Conservation (phyloP, 352 stramenopile species). For the Aphanomyces astaci region DNA sequence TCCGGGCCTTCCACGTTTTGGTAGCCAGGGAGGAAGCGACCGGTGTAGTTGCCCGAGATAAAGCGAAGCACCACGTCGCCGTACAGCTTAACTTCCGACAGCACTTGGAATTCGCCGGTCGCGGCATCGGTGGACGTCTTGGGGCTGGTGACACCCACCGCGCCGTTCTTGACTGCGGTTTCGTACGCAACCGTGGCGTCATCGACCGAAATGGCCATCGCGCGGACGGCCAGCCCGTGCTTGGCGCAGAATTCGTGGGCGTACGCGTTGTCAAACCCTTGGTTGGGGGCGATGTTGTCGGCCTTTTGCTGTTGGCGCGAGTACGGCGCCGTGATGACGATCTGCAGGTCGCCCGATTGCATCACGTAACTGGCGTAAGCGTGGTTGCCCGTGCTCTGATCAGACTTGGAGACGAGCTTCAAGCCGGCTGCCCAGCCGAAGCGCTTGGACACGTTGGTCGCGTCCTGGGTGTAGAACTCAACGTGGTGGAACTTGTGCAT, state of each 20-base stretch:
- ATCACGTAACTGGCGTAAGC: slow-evolving; percentile 79
- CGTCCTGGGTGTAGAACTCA: slow-evolving; percentile 77
- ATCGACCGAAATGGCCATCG: slow-evolving; percentile 74
- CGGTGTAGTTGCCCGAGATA: slow-evolving; percentile 67
- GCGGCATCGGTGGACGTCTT: slow-evolving; percentile 47
- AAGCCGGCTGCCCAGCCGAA: slow-evolving; percentile 84
- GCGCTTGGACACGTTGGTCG: slow-evolving; percentile 62
- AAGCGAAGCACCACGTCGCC: slow-evolving; percentile 87
- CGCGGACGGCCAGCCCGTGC: slow-evolving; percentile 72
- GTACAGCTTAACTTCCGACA: slow-evolving; percentile 83
- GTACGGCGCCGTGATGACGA: slow-evolving; percentile 88
- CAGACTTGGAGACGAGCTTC: slow-evolving; percentile 65
- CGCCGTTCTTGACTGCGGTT: slow-evolving; percentile 60
- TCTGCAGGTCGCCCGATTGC: slow-evolving; percentile 62
- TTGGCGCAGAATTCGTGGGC: slow-evolving; percentile 73
- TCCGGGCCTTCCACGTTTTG: slow-evolving; percentile 38
- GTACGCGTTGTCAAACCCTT: slow-evolving; percentile 28
- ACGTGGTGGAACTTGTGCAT: slow-evolving; percentile 78
- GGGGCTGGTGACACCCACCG: slow-evolving; percentile 42
- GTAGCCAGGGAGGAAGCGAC: slow-evolving; percentile 75
- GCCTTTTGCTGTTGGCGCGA: slow-evolving; percentile 55
- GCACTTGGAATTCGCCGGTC: slow-evolving; percentile 41
- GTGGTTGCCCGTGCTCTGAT: slow-evolving; percentile 84
- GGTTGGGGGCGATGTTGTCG: slow-evolving; percentile 11
- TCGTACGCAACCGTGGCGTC: slow-evolving; percentile 74